Evolutionary conservation across 352 stramenopile genomes (phyloP).

Genomic region (Albugo candida): DNA sequence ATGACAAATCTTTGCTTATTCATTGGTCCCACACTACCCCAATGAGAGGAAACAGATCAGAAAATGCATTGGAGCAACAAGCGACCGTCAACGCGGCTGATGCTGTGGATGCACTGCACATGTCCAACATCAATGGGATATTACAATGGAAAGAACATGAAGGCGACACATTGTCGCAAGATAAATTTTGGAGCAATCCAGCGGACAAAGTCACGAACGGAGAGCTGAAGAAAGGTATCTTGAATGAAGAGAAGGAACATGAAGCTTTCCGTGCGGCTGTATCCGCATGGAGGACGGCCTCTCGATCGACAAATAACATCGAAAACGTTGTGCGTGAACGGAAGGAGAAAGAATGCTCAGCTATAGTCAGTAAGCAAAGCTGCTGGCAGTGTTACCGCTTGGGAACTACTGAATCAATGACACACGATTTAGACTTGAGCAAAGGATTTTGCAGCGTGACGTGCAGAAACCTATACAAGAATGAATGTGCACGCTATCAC

Average conservation of each 20-base stretch:
- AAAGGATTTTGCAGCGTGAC: slow-evolving; percentile 28
- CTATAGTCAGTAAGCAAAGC: slow-evolving; percentile 23
- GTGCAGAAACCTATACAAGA: slow-evolving; percentile 20
- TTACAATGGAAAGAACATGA: slow-evolving; percentile 1
- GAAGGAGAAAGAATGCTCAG: slow-evolving; percentile 23
- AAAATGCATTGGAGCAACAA: slow-evolving; percentile 36
- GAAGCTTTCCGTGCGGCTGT: slow-evolving; percentile 39
- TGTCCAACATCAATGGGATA: slow-evolving; percentile 24
- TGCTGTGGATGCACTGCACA: slow-evolving; percentile 6
- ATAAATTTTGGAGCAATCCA: not conserved
- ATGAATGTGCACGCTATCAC: slow-evolving; percentile 34
- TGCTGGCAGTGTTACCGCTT: slow-evolving; percentile 74
- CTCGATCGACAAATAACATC: not conserved
- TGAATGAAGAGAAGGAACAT: slow-evolving; percentile 51
- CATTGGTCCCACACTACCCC: too few relatives aligned
- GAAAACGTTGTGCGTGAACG: slow-evolving; percentile 12
- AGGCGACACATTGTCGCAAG: not conserved
- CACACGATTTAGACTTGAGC: slow-evolving; percentile 20
- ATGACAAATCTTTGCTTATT: too few relatives aligned
- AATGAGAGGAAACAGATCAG: slow-evolving; percentile 18
- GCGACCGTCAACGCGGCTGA: slow-evolving; percentile 10
- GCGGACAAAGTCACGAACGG: slow-evolving; percentile 10
- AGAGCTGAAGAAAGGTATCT: slow-evolving; percentile 28
- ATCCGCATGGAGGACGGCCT: slow-evolving; percentile 25
- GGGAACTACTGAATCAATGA: slow-evolving; percentile 15